Conservation (phyloP, 805 yeast species). For the Vanderwaltozyma verrucispora region DNA sequence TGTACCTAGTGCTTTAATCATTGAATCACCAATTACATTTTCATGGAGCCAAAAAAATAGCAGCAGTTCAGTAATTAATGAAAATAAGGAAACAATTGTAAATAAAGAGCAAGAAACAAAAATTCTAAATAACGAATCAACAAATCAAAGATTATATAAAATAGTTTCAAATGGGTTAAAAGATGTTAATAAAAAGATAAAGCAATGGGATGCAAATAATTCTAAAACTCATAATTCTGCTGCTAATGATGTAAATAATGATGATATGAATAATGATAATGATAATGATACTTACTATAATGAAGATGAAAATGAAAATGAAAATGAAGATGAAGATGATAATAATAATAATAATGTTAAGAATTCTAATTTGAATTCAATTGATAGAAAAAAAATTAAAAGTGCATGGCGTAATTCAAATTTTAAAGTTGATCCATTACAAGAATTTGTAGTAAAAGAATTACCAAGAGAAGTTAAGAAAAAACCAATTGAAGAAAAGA, state of each 20-base stretch:
- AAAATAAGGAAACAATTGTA: background rate
- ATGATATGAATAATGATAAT: background rate
- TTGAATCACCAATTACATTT: slow-evolving; percentile 22
- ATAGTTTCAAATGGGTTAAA: slow-evolving; percentile 5
- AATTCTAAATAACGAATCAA: slow-evolving; percentile 1
- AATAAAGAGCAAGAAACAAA: slow-evolving; percentile 1
- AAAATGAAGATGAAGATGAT: no score
- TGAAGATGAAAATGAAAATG: no score
- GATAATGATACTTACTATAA: background rate
- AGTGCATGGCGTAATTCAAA: slow-evolving; percentile 7
- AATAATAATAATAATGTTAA: background rate
- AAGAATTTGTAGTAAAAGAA: slow-evolving; percentile 19
- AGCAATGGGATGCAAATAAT: background rate
- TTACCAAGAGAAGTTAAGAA: slow-evolving; percentile 18
- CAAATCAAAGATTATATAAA: slow-evolving; percentile 11
- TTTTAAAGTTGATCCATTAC: slow-evolving; percentile 25
- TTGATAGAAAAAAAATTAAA: background rate
- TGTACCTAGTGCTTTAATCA: slow-evolving; percentile 9
- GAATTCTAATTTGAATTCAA: background rate
- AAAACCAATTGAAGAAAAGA: slow-evolving; percentile 3
- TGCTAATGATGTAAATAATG: background rate
- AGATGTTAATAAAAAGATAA: background rate
- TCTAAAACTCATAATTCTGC: background rate
- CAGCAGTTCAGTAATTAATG: background rate
- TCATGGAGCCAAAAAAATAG: slow-evolving; percentile 20